A percentile compares a stretch with the other conserved stretches of the same genome.
These are phyloP conservation scores for Candida easanensis DNA, from an alignment of 805 yeast genomes.

Conservation along the genomic window DNA sequence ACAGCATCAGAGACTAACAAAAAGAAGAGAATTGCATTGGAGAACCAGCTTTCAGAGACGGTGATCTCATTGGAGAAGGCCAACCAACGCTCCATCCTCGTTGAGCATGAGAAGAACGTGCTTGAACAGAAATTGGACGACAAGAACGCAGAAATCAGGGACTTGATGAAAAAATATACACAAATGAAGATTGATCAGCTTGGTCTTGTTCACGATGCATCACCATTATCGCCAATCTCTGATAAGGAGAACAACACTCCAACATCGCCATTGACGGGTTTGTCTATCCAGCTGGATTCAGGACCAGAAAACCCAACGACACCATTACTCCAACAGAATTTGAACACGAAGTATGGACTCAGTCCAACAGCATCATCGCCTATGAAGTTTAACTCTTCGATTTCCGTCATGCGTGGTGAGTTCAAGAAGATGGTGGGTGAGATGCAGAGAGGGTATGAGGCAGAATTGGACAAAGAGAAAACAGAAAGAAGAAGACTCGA, in stretches of 20 bases:
- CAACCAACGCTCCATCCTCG: constrained; percentile 33
- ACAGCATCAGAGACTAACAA: constrained; percentile 53
- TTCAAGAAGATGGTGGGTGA: constrained; percentile 63
- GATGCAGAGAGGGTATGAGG: constrained; percentile 59
- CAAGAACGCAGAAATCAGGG: constrained; percentile 40
- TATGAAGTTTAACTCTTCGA: constrained; percentile 33
- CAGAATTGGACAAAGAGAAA: constrained; percentile 55
- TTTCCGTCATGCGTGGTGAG: constrained; percentile 61
- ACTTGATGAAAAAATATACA: constrained; percentile 44
- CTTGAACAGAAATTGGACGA: constrained; percentile 28
- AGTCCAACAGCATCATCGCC: constrained; percentile 21
- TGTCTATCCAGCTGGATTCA: constrained; percentile 16
- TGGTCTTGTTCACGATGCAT: constrained; percentile 18
- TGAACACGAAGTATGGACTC: constrained; percentile 5
- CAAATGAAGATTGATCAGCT: constrained; percentile 31
- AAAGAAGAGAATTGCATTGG: constrained; percentile 47
- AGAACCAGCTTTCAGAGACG: constrained; percentile 45
- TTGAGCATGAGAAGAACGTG: constrained; percentile 36
- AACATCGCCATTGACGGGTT: constrained; percentile 26
- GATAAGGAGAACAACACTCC: constrained; percentile 24
- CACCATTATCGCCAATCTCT: constrained; percentile 9
- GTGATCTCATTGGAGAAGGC: constrained; percentile 36
- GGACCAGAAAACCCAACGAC: constrained; percentile 19
- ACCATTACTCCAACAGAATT: constrained; percentile 22
- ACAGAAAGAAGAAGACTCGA: constrained; percentile 46